phyloP scores from a whole-genome alignment of 2,329 filamentous ascomycete species.

The Ophiostoma perfectum region DNA sequence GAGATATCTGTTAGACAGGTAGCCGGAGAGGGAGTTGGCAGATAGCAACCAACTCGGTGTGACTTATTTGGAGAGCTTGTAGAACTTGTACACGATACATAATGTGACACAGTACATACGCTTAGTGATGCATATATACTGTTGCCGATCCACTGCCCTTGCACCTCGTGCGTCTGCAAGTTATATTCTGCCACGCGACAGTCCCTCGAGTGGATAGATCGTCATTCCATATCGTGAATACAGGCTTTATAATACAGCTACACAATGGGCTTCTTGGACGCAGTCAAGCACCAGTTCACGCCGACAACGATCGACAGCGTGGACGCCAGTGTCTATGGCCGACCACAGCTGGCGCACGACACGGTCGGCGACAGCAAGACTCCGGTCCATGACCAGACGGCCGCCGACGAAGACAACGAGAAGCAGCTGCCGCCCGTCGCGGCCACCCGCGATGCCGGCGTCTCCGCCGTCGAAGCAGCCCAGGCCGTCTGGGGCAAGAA shows the following conservation, averaged over 20 bases:
- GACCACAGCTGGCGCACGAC: background rate
- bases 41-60: too few species aligned
- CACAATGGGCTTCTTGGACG: background rate
- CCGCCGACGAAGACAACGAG: background rate
- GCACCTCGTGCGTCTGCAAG: background rate
- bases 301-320: slow-evolving; percentile 1
- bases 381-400: background rate
- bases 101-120: background rate
- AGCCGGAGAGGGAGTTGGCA: background rate
- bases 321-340: background rate
- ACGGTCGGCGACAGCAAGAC: background rate
- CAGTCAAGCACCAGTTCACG: background rate
- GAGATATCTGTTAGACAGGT: background rate
- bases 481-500: slow-evolving; percentile 11
- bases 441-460: background rate
- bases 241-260: too few species aligned
- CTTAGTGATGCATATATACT: slow-evolving; percentile 6
- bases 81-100: too few species aligned
- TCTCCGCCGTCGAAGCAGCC: slow-evolving; percentile 1
- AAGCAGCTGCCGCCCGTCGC: background rate
- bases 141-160: background rate
- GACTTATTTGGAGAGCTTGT: too few species aligned
- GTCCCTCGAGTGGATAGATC: slow-evolving; percentile 1
- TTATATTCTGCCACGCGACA: background rate
- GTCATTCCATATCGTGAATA: background rate